Evolutionary conservation across 371 early-diverging fungal species (phyloP), one percentile per base, ranked within the genome.

Genomic region (Mortierella sp.): DNA sequence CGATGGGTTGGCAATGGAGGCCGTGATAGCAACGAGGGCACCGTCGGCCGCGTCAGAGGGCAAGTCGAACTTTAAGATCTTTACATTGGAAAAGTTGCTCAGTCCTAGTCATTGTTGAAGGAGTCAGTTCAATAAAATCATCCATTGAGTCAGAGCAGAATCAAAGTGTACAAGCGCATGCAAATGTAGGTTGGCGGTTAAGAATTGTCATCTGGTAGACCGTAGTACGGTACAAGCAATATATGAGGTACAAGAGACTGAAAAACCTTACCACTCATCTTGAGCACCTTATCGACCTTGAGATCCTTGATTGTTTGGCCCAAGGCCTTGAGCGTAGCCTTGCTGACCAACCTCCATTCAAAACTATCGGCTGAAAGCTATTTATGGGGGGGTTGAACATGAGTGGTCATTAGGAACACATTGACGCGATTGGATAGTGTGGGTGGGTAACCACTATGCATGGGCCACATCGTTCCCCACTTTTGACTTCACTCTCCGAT

Each of bases 21-120:
- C 88, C 18, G 82, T 80, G 19, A 90, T 82, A 5, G 64, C 21
- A 28, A 76, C 21, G 57, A 63, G 51, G 0, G 76, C 76, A 57
- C 86, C 86, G 5, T 83, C 76, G 6, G 86, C 83, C 58, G 76
- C 83, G 76, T 87, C 88, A n/a, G 74, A 68, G 45, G 90, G 90
- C 51, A 88, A 61, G 47, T 87, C 70, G 69, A 90, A 88, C 30
- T 82, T 82, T 52, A 81, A 80, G 68, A 90, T 85, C 28, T 66
- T 84, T 19, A 88, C 75, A 56, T 86, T 74, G 29, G 85, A 82
- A 61, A 90, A 88, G 48, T 87, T 86, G 57, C 82, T 79, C 60
- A 76, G 55, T 9, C 76, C 75, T 75, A 30, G 9, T 37, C 11
- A 45, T 15, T 21, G 14, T 1, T n/a, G 30, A 4, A 28, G n/a